Evolutionary conservation across 495 filamentous ascomycete species (phyloP).

Genomic region (Tuber brumale): DNA sequence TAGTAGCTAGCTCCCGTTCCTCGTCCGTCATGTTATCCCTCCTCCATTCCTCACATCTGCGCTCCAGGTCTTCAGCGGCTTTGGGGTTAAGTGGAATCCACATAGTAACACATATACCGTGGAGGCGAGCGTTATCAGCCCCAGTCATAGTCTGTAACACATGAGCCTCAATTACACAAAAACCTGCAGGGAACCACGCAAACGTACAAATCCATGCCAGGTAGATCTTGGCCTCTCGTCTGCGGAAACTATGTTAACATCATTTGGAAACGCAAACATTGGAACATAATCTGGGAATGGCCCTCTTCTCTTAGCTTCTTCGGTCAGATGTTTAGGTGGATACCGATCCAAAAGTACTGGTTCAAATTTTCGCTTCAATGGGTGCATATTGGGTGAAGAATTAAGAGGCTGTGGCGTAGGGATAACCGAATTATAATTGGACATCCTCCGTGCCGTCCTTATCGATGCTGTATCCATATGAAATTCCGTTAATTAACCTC

Average conservation of each 20-base stretch:
- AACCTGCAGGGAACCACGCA: slow-evolving; percentile 7
- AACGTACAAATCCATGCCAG: slow-evolving; percentile 79
- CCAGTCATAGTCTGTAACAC: slow-evolving; percentile 70
- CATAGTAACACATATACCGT: slow-evolving; percentile 83
- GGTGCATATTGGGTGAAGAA: slow-evolving; percentile 87
- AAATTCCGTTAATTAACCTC: slow-evolving; percentile 19
- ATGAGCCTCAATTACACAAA: slow-evolving; percentile 20
- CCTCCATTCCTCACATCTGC: slow-evolving; percentile 87
- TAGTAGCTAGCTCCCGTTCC: slow-evolving; percentile 87
- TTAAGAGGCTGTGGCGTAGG: slow-evolving; percentile 86
- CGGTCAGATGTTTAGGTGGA: slow-evolving; percentile 70
- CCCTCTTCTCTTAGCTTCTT: slow-evolving; percentile 72
- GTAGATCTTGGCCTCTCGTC: slow-evolving; percentile 89
- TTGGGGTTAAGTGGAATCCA: slow-evolving; percentile 81
- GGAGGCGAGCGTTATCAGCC: slow-evolving; percentile 80
- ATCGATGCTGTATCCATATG: slow-evolving; percentile 63
- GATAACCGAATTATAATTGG: slow-evolving; percentile 98
- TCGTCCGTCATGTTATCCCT: slow-evolving; percentile 93
- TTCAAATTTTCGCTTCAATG: slow-evolving; percentile 86
- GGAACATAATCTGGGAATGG: slow-evolving; percentile 95
- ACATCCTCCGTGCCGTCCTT: slow-evolving; percentile 78
- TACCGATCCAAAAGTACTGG: slow-evolving; percentile 91
- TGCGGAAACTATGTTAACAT: slow-evolving; percentile 90
- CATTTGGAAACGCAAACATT: slow-evolving; percentile 98
- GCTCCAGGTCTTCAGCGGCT: slow-evolving; percentile 81